Conservation (phyloP, 352 stramenopile species). For the Bremia lactucae region DNA sequence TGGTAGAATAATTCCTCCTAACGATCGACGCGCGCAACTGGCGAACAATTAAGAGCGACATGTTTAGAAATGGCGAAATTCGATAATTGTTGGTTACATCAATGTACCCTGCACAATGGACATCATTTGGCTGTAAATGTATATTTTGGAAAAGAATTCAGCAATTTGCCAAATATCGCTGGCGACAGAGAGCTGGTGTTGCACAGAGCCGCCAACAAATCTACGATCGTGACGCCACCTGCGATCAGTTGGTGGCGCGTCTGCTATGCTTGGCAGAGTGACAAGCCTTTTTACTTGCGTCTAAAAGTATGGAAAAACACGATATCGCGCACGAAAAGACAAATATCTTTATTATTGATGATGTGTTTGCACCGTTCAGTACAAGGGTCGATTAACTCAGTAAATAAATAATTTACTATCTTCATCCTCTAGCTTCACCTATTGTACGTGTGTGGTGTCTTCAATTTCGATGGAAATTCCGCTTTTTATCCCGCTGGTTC, state of each 20-base stretch:
- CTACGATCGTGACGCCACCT: conserved; percentile 2
- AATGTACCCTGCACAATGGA: too few relatives aligned
- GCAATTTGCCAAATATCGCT: too few relatives aligned
- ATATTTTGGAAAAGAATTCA: too few relatives aligned
- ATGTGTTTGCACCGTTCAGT: conserved; percentile 19
- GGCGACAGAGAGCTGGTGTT: too few relatives aligned
- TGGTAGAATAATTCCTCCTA: conserved; percentile 31
- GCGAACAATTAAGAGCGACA: too few relatives aligned
- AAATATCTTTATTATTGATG: too few relatives aligned
- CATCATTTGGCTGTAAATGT: too few relatives aligned
- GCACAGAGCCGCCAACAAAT: too few relatives aligned
- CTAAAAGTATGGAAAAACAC: conserved; percentile 2
- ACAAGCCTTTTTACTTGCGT: conserved; percentile 13
- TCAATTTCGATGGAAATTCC: conserved; percentile 20
- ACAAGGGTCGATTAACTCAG: conserved; percentile 20
- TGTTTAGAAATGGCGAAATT: too few relatives aligned
- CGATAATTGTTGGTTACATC: too few relatives aligned
- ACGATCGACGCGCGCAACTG: too few relatives aligned
- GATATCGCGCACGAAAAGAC: conserved; percentile 2
- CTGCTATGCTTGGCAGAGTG: conserved; percentile 8
- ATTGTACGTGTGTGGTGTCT: conserved; percentile 29
- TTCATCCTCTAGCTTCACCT: conserved; percentile 17
- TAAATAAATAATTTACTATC: conserved; percentile 38
- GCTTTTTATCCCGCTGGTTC: conserved; percentile 3
- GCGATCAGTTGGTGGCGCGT: conserved; percentile 8